Base-by-base conservation (phyloP, 169 alveolate genomes). In the Hepatocystis sp. region DNA sequence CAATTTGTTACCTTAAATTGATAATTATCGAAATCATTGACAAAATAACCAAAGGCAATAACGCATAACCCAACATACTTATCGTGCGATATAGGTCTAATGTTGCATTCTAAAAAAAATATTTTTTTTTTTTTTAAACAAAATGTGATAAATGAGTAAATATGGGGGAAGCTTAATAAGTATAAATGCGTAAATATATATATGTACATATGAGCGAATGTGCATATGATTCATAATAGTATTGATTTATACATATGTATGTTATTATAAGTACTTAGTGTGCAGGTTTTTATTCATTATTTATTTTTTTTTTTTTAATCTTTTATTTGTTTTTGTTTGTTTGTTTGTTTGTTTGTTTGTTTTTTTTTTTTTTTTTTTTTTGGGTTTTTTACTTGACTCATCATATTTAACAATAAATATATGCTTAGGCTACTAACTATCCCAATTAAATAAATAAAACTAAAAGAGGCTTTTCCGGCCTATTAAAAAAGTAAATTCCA, bases 61-160 rank as follows among this genome's bases (percentile, higher is more conserved):
- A 60, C 10, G 96, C 93, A 65, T 95, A 95, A n/a, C 96, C 96
- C 1, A 95, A 64, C 91, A 93, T 91, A 67, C 96, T 93, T 25
- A 93, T 91, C 15, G 95, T 92, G n/a, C 94, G 86, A 86, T 95
- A 95, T 51, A 93, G 60, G 28, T 93, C 94, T 13, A 93, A 49
- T 15, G 90, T 78, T 11, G 34, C 40, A 10, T 52, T 78, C 89
- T 78, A 32, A 27, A 25, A n/a, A 63, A 63, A 28, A 63, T 28
- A n/a, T 4, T 53, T 25, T 21, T 21, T 53, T 10, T 52, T 10
- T 5, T 28, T 11, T 21, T 27, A 13, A 27, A 27, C 0, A 52
- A 52, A 27, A n/a, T 25, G 23, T 11, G 3, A 11, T 27, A 27
- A 0, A 55, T 55, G 25, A 1, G 23, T 17, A 52, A 17, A 28